These are phyloP conservation scores for Bimuria novae-zelandiae DNA, from an alignment of 2,329 filamentous ascomycete genomes.

Conservation along the genomic window DNA sequence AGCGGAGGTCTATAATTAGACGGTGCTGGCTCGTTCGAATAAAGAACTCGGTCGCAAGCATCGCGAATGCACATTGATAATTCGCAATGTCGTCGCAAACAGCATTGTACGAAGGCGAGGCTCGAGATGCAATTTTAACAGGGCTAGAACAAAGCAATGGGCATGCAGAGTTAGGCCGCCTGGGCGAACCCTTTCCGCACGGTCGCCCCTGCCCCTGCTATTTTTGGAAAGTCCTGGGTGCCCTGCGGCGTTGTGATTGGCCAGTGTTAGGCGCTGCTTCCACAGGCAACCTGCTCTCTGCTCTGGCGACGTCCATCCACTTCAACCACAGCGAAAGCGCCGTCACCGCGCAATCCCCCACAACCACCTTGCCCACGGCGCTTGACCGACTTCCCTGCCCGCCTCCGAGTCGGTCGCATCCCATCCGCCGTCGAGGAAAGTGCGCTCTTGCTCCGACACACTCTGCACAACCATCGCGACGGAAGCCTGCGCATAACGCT, in stretches of 20 bases:
- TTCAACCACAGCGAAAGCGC: constrained; percentile 29
- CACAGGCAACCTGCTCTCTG: constrained; percentile 7
- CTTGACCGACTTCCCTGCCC: constrained; percentile 31
- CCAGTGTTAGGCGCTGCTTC: not conserved
- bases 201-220: constrained; percentile 2
- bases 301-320: constrained; percentile 27
- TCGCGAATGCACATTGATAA: not conserved
- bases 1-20: not conserved
- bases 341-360: constrained; percentile 17
- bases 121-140: constrained; percentile 3
- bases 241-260: not conserved
- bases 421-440: constrained; percentile 11
- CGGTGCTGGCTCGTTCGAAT: not conserved
- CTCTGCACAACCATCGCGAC: constrained; percentile 7
- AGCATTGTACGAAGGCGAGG: not conserved
- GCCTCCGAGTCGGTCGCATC: constrained; percentile 26
- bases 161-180: constrained; percentile 3
- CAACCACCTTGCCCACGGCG: constrained; percentile 23
- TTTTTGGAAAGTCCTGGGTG: constrained; percentile 2
- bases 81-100: not conserved
- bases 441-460: constrained; percentile 7
- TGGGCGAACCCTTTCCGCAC: constrained; percentile 7
- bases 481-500: constrained; percentile 1
- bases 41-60: constrained; percentile 6
- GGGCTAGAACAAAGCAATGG: not conserved